A percentile compares a stretch with the other conserved stretches of the same genome.
phyloP scores from a whole-genome alignment of 2,329 filamentous ascomycete genomes.

The Botrytis medusae region DNA sequence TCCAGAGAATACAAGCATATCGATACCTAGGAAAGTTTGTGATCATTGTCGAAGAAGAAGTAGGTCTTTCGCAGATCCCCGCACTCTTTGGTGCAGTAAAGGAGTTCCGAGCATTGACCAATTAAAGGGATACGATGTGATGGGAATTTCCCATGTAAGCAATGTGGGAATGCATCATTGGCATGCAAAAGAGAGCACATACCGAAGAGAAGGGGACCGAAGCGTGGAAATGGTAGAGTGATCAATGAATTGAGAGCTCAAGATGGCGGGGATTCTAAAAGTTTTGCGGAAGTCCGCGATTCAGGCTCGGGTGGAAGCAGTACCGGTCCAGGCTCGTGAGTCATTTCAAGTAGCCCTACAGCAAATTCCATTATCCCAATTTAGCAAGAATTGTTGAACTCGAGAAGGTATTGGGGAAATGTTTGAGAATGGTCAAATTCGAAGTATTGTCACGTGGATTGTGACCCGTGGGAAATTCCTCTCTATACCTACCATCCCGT shows the following conservation, averaged over 20 bases:
- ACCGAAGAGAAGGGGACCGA: constrained; percentile 63
- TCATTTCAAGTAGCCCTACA: not conserved
- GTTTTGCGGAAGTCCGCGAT: constrained; percentile 39
- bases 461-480: not conserved
- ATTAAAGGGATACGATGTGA: constrained; percentile 47
- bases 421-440: not conserved
- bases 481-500: not conserved
- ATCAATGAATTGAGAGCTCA: constrained; percentile 58
- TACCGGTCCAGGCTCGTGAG: constrained; percentile 33
- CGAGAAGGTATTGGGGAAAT: not conserved
- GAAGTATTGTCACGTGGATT: not conserved
- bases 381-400: not conserved
- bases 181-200: constrained; percentile 65
- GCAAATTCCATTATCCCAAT: no score
- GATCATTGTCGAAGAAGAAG: constrained; percentile 48
- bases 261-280: constrained; percentile 44
- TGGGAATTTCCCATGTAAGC: constrained; percentile 55
- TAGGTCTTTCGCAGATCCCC: constrained; percentile 35
- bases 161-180: constrained; percentile 58
- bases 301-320: constrained; percentile 29
- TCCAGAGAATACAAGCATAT: constrained; percentile 30
- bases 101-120: constrained; percentile 10
- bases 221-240: constrained; percentile 60
- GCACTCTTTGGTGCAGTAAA: not conserved
- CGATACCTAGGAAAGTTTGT: constrained; percentile 44